Conservation (phyloP, 495 filamentous ascomycete species). For the Beverwykella pulmonaria region DNA sequence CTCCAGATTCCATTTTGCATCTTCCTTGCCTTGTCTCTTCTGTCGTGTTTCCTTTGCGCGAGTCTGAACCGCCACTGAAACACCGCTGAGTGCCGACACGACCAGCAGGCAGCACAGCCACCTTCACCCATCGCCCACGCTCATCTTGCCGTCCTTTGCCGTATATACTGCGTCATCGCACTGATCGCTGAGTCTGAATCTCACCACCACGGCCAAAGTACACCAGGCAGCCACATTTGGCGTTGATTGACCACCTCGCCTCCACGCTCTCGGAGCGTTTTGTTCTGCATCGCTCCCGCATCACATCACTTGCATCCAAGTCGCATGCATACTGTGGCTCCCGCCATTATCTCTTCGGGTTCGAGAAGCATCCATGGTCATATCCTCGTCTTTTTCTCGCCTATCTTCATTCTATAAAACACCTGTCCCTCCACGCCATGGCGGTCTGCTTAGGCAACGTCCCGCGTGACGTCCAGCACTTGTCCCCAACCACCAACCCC, state of each 20-base stretch:
- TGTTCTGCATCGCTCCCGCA: not conserved
- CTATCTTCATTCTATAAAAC: not conserved
- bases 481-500: not conserved
- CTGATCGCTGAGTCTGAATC: not conserved
- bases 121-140: not conserved
- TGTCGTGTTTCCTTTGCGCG: constrained; percentile 1
- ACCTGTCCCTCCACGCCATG: constrained; percentile 4
- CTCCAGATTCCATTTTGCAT: not conserved
- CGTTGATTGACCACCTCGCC: constrained; percentile 3
- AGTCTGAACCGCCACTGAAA: not conserved
- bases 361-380: not conserved
- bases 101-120: not conserved
- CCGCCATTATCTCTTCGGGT: not conserved
- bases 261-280: not conserved
- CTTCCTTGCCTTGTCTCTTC: not conserved
- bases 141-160: not conserved
- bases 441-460: not conserved
- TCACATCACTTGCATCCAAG: constrained; percentile 17
- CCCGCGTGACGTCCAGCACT: constrained; percentile 11
- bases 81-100: too few relatives aligned
- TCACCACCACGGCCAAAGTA: not conserved
- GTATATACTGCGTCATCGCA: not conserved
- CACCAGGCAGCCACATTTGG: constrained; percentile 22
- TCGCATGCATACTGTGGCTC: constrained; percentile 8
- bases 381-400: not conserved